A percentile compares a stretch with the other conserved stretches of the same genome.
phyloP scores from a whole-genome alignment of 1,139 yeast species.

The Yamadazyma triangularis region DNA sequence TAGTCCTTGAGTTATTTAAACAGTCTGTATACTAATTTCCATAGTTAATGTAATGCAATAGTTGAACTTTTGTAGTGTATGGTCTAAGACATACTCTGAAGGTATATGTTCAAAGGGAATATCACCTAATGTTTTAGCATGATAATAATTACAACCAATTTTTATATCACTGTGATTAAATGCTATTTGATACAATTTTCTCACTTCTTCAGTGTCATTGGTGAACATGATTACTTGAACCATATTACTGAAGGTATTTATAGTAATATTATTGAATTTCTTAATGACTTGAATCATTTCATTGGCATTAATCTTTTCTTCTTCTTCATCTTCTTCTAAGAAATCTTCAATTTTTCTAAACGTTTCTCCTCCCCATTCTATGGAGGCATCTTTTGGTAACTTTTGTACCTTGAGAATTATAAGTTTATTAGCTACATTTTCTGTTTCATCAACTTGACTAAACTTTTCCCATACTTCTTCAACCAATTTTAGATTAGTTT shows the following conservation, averaged over 20 bases:
- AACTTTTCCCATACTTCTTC: slow-evolving; percentile 37
- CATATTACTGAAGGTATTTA: slow-evolving; percentile 3
- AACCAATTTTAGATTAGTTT: slow-evolving; percentile 22
- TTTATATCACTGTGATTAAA: no score
- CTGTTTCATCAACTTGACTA: slow-evolving; percentile 10
- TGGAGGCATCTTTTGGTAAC: slow-evolving; percentile 65
- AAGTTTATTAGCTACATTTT: slow-evolving; percentile 21
- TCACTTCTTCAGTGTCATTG: slow-evolving; percentile 8
- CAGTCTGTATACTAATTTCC: slow-evolving; percentile 8
- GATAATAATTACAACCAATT: slow-evolving; percentile 6
- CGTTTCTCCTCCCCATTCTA: slow-evolving; percentile 76
- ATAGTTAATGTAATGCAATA: slow-evolving; percentile 20
- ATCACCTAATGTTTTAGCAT: not conserved
- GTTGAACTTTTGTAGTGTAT: slow-evolving; percentile 15
- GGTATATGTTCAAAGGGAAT: slow-evolving; percentile 21
- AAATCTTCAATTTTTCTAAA: slow-evolving; percentile 32
- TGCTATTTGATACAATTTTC: slow-evolving; percentile 7
- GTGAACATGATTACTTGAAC: slow-evolving; percentile 8
- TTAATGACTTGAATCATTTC: slow-evolving; percentile 2
- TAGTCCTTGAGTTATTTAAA: not conserved
- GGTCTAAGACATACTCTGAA: slow-evolving; percentile 18
- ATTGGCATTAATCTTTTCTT: slow-evolving; percentile 16
- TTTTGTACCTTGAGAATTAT: slow-evolving; percentile 54
- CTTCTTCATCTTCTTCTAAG: slow-evolving; percentile 41
- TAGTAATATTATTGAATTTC: not conserved